phyloP scores from a whole-genome alignment of 2,329 filamentous ascomycete species.

The Orbilia brochopaga region DNA sequence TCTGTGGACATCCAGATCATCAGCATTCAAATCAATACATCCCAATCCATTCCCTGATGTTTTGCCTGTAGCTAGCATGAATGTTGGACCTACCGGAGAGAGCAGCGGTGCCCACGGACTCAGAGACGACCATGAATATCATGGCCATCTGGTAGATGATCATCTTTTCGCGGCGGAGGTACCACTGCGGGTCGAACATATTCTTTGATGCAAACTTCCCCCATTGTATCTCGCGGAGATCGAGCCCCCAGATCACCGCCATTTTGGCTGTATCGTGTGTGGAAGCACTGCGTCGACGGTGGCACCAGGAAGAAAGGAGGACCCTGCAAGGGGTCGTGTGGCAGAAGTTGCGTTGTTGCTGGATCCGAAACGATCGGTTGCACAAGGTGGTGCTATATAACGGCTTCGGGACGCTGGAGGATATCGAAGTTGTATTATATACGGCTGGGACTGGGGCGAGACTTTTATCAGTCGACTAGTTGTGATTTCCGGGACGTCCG shows the following conservation, averaged over 20 bases:
- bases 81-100: constrained; percentile 60
- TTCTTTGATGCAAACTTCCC: constrained; percentile 65
- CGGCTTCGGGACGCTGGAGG: not conserved
- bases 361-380: too few species aligned
- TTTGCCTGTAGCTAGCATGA: not conserved
- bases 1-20: constrained; percentile 53
- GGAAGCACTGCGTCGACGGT: not conserved
- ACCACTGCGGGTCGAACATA: constrained; percentile 66
- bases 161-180: constrained; percentile 66
- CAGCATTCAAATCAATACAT: too few species aligned
- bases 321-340: constrained; percentile 1
- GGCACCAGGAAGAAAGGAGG: too few species aligned
- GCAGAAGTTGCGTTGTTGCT: constrained; percentile 15
- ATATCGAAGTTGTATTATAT: constrained; percentile 5
- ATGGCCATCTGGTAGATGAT: constrained; percentile 67
- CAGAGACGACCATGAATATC: constrained; percentile 66
- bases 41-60: too few species aligned
- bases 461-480: not conserved
- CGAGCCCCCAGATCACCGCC: constrained; percentile 66
- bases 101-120: constrained; percentile 65
- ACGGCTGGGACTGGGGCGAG: not conserved
- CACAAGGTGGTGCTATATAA: not conserved
- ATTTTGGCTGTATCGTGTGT: constrained; percentile 44
- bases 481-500: not conserved
- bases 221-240: constrained; percentile 66